Conservation (phyloP, 1,284 basidiomycete species). For the Ceratobasidium sp. region DNA sequence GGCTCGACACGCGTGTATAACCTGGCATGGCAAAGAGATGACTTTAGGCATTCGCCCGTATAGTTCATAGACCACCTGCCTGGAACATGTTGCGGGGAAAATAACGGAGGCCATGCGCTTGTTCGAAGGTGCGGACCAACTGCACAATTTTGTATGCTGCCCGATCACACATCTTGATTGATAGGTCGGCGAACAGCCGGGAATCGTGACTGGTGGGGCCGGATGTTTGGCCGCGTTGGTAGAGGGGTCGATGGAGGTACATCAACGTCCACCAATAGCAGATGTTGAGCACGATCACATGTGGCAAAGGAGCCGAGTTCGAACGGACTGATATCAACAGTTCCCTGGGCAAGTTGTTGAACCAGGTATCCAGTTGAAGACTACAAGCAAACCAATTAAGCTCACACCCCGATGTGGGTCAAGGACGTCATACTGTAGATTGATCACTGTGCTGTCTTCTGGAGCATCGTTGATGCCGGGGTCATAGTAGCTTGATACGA, state of each 20-base stretch:
- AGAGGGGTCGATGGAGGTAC: constrained; percentile 25
- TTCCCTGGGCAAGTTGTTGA: constrained; percentile 18
- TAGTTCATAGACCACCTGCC: not conserved
- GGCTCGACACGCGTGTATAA: constrained; percentile 17
- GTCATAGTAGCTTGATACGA: not conserved
- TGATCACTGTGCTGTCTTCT: constrained; percentile 24
- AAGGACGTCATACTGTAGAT: constrained; percentile 2
- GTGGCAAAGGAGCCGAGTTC: constrained; percentile 23
- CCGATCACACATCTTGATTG: constrained; percentile 33
- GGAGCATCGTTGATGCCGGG: not conserved
- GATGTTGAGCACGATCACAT: constrained; percentile 29
- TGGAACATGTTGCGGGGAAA: constrained; percentile 43
- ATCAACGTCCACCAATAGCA: constrained; percentile 34
- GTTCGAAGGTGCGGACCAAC: constrained; percentile 5
- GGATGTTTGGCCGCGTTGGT: not conserved
- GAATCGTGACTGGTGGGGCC: constrained; percentile 2
- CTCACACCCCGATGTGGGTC: not conserved
- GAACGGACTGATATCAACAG: constrained; percentile 4
- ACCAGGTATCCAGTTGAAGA: constrained; percentile 40
- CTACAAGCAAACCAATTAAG: not conserved
- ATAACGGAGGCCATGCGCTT: constrained; percentile 14
- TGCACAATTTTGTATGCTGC: constrained; percentile 31
- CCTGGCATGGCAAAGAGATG: not conserved
- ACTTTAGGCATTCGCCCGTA: not conserved
- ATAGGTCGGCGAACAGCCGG: constrained; percentile 19